Evolutionary conservation across 257 asterid species (phyloP), one percentile per base, ranked within the genome.

Genomic region (Verbena officinalis): DNA sequence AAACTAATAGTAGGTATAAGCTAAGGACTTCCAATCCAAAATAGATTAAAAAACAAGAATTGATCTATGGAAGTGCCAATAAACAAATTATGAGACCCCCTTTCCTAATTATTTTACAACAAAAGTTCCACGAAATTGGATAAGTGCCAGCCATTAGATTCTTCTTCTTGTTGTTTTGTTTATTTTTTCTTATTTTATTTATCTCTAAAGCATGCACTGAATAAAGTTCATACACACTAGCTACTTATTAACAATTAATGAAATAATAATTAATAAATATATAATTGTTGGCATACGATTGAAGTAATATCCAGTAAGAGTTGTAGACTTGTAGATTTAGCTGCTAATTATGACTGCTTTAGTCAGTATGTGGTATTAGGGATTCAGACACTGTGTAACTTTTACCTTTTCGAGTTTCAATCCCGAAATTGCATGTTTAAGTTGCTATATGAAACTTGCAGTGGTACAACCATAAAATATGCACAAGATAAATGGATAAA

Each of bases 121-220:
- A 27, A 69, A 69, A 59, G 31, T 52, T 58, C 45, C 43, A 36
- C n/a, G 20, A 58, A 62, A 38, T 4, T 72, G 68, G 64, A 72
- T 65, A 65, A 72, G 72, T 58, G 57, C 63, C 55, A 38, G 67
- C 48, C 15, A 33, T 55, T 57, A 38, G 72, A 57, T 64, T 71
- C 43, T 57, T 44, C 19, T 33, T 36, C 5, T 49, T 20, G n/a
- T 49, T 20, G n/a, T 39, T 12, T 36, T 38, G 13, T 43, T 5
- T 42, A 12, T 13, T 12, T 42, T 38, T 11, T 42, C 3, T 42
- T 11, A 11, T 11, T 42, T 11, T 12, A 12, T 14, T 11, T 3
- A 10, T 42, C 2, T 42, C 2, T 12, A 13, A 43, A 24, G 44
- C 20, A 17, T 39, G 23, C 5, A 21, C 14, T 13, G 5, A 13